These are phyloP conservation scores for Trichoderma harzianum DNA, from an alignment of 2,329 filamentous ascomycete genomes.

Conservation along the genomic window DNA sequence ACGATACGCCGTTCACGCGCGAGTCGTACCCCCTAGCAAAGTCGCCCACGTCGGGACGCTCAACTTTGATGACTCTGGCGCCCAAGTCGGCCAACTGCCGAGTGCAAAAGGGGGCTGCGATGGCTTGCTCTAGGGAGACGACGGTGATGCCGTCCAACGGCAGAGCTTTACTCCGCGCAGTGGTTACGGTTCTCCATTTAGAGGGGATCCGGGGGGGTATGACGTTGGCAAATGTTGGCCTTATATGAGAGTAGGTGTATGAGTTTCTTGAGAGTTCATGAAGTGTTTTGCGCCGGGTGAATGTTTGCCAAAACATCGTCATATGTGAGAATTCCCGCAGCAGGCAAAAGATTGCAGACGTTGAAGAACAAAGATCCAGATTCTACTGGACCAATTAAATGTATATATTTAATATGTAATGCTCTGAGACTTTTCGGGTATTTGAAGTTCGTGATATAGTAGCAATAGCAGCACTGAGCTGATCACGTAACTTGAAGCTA, in stretches of 20 bases:
- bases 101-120: constrained; percentile 53
- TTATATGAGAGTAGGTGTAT: background rate
- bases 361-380: background rate
- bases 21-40: constrained; percentile 51
- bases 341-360: background rate
- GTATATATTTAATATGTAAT: background rate
- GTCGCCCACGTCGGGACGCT: constrained; percentile 49
- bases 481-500: background rate
- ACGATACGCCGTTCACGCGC: constrained; percentile 47
- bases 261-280: background rate
- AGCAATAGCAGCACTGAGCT: background rate
- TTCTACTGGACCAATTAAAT: background rate
- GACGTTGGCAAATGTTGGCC: too few relatives aligned
- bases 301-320: background rate
- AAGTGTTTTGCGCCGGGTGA: background rate
- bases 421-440: background rate
- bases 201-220: background rate
- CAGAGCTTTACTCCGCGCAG: background rate
- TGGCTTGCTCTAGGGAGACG: constrained; percentile 52
- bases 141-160: constrained; percentile 45
- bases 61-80: constrained; percentile 53
- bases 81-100: constrained; percentile 52
- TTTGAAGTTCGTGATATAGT: background rate
- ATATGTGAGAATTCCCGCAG: background rate
- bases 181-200: background rate